Base-by-base conservation (phyloP, 345 rosid genomes). In the Sonneratia alba region DNA sequence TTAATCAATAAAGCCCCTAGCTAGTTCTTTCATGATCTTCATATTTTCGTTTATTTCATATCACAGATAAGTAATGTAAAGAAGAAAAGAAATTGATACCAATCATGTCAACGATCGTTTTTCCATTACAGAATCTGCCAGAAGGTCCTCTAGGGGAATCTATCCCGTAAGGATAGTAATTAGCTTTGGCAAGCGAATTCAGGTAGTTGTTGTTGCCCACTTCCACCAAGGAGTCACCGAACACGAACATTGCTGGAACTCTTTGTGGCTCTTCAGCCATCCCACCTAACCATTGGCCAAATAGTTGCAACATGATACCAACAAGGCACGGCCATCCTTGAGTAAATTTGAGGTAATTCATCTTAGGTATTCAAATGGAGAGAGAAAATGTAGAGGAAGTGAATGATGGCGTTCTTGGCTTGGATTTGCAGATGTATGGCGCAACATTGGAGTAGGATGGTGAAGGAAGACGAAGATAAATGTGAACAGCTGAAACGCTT, bases 201-300 rank as follows among this genome's bases (percentile, higher is more conserved):
- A 91, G 83, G 79, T 73, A 82, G 77, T 94, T 91, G 83, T 87
- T 94, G 83, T 91, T 94, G 18, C 98, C 98, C 66, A 72, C 84
- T 69, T 94, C 96, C 7, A 88, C 89, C 65, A 87, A 76, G 3
- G 98, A 94, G 74, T 91, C 98, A 68, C 98, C 98, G 42, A 91
- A 87, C 77, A 94, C 90, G 68, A 91, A 91, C 80, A 91, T 71
- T 15, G 93, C 95, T 0, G 97, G 84, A 72, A 86, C 88, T 7
- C 34, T 36, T 4, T 11, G 19, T 5, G 47, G 45, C 16, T n/a
- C 78, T 55, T 47, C 48, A 4, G 71, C 70, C 45, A 11, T 36
- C 9, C 63, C 27, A 7, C 21, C 3, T 2, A 14, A 38, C 48
- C 48, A 40, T 38, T 53, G 7, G 6, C 56, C 65, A n/a, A 38